phyloP scores from a whole-genome alignment of 495 filamentous ascomycete species.

The Lasiosphaeria miniovina region DNA sequence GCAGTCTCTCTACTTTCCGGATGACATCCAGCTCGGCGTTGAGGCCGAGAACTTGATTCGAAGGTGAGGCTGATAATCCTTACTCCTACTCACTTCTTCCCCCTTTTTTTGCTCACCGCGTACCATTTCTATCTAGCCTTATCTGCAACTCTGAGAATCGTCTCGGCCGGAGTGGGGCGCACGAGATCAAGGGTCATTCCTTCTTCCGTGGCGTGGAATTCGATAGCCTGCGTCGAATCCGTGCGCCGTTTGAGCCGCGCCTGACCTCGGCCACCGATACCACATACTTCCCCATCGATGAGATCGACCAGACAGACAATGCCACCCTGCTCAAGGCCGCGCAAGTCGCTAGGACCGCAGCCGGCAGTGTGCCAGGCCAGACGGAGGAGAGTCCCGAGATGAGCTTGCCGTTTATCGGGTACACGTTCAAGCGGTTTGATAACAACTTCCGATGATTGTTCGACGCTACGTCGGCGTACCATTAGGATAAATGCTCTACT shows the following conservation, averaged over 20 bases:
- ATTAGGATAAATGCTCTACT: not conserved
- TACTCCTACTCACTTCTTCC: not conserved
- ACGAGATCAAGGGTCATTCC: slow-evolving; percentile 86
- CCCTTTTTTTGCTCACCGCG: not conserved
- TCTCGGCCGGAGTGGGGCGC: slow-evolving; percentile 76
- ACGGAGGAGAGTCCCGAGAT: slow-evolving; percentile 68
- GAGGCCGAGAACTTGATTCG: slow-evolving; percentile 87
- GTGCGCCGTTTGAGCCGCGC: slow-evolving; percentile 92
- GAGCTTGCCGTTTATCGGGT: slow-evolving; percentile 94
- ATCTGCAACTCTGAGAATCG: slow-evolving; percentile 90
- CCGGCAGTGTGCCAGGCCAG: slow-evolving; percentile 23
- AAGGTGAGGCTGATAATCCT: slow-evolving; percentile 51
- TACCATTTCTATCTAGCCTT: slow-evolving; percentile 52
- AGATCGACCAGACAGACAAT: slow-evolving; percentile 91
- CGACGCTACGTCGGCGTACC: not conserved
- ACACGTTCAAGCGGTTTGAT: slow-evolving; percentile 98
- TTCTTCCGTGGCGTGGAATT: slow-evolving; percentile 97
- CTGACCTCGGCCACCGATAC: slow-evolving; percentile 90
- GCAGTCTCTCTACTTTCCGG: slow-evolving; percentile 91
- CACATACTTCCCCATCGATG: slow-evolving; percentile 98
- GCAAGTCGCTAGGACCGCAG: slow-evolving; percentile 47
- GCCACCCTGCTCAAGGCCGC: slow-evolving; percentile 65
- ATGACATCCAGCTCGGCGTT: slow-evolving; percentile 81
- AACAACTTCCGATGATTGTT: slow-evolving; percentile 55
- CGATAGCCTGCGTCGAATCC: slow-evolving; percentile 84